Percentiles rank a stretch among this genome's conserved stretches.
Conservation (phyloP, 257 asterid genomes). For the Solanum arcanum region DNA sequence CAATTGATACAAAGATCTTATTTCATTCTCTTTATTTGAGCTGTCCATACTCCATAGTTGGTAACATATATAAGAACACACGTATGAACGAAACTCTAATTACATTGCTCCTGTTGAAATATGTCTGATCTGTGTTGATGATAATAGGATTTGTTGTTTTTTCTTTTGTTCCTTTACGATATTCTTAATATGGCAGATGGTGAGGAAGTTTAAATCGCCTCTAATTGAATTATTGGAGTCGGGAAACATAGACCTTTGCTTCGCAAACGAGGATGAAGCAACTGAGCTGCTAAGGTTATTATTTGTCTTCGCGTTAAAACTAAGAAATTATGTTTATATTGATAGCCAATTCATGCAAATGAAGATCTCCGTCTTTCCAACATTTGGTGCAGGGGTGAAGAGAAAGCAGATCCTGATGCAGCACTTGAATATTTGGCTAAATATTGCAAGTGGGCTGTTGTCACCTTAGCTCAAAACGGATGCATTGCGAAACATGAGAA, state of each 20-base stretch:
- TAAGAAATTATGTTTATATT: background rate
- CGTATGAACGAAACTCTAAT: background rate
- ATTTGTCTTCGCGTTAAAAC: background rate
- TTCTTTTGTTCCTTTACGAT: background rate
- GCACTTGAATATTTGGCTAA: constrained; percentile 69
- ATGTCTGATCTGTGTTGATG: background rate
- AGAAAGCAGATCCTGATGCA: constrained; percentile 39
- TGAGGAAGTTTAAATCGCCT: constrained; percentile 60
- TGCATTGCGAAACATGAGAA: constrained; percentile 78
- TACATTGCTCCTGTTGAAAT: background rate
- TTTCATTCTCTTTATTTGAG: background rate
- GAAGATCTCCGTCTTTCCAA: background rate
- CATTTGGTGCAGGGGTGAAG: constrained; percentile 35
- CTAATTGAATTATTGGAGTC: constrained; percentile 75
- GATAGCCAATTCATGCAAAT: background rate
- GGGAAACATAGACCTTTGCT: constrained; percentile 84
- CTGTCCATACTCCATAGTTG: background rate
- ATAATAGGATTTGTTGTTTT: too few species aligned
- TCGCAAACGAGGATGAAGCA: constrained; percentile 98
- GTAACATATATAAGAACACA: background rate
- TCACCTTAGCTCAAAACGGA: constrained; percentile 79
- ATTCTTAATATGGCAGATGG: constrained; percentile 50
- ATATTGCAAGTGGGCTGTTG: constrained; percentile 91
- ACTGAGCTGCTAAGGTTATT: constrained; percentile 65
- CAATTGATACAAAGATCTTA: background rate